phyloP scores from a whole-genome alignment of 768 basidiomycete species.

The Pleurotus citrinopileatus region DNA sequence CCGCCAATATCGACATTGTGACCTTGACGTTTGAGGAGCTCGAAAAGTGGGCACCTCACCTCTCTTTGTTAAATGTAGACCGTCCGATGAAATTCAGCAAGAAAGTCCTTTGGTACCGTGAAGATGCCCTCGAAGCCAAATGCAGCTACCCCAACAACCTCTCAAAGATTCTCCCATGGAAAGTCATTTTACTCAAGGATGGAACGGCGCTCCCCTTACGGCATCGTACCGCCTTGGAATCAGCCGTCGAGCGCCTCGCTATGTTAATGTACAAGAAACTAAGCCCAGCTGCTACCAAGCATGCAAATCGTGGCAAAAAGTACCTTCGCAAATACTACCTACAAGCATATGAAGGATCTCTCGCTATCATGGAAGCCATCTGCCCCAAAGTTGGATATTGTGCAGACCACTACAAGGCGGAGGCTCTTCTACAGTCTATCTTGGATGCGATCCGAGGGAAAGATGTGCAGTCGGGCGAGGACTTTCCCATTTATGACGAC shows the following conservation, averaged over 20 bases:
- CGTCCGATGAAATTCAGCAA: background rate
- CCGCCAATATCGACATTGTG: background rate
- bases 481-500: too few relatives aligned
- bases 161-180: background rate
- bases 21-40: background rate
- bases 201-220: background rate
- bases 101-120: background rate
- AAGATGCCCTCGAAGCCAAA: background rate
- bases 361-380: background rate
- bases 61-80: background rate
- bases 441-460: background rate
- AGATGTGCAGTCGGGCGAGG: background rate
- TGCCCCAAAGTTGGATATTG: background rate
- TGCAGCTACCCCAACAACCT: background rate
- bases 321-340: background rate
- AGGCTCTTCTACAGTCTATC: background rate
- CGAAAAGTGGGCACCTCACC: background rate
- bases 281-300: background rate
- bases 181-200: background rate
- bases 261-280: background rate
- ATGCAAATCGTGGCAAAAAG: background rate
- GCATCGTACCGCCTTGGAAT: background rate
- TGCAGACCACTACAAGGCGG: background rate
- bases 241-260: background rate
- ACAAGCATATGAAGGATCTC: background rate